Base-by-base conservation (phyloP, 768 basidiomycete genomes). In the Suillus paluster region DNA sequence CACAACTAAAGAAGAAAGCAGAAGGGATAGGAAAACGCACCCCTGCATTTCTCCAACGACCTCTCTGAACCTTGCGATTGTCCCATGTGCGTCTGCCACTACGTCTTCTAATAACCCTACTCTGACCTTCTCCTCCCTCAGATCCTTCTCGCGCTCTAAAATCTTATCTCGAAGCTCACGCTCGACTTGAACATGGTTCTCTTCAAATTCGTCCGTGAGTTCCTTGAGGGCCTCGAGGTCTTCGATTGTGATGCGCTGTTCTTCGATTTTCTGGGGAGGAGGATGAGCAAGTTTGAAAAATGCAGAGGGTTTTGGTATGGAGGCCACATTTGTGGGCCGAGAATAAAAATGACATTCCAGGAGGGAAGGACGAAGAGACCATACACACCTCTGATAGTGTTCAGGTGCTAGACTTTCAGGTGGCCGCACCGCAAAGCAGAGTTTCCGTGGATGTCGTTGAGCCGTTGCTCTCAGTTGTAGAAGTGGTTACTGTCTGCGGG, bases 141-240 rank as follows among this genome's bases (percentile, higher is more conserved):
- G 38, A 17, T 55, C 54, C 36, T 41, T 55, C 38, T 55, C 54
- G 23, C 54, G 54, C 17, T 55, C 54, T 39, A 41, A 55, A 49
- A 99, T 82, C 54, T 98, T 96, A 49, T 92, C 93, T 68, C 95
- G 89, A 61, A 99, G 76, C 25, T 88, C 85, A 72, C 93, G 95
- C 77, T 98, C 97, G 0, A 95, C 93, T 75, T 97, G 97, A 3
- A 92, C 72, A 65, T 99, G 97, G 68, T 94, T 95, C 76, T 99
- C 96, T 74, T 99, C 97, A 3, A 99, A 84, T 76, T 99, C 97
- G 64, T 99, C 97, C 60, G 91, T 94, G 53, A 99, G 89, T 70
- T 99, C 97, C 71, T 96, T 93, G 45, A 99, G 85, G 12, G 95
- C 87, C 71, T 99, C 97, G 4, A 98, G 86, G 69, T 99, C 97